Percentiles rank a stretch among this genome's conserved stretches.
These are phyloP conservation scores for Auricularia heimuer DNA, from an alignment of 768 basidiomycete genomes.

Conservation along the genomic window DNA sequence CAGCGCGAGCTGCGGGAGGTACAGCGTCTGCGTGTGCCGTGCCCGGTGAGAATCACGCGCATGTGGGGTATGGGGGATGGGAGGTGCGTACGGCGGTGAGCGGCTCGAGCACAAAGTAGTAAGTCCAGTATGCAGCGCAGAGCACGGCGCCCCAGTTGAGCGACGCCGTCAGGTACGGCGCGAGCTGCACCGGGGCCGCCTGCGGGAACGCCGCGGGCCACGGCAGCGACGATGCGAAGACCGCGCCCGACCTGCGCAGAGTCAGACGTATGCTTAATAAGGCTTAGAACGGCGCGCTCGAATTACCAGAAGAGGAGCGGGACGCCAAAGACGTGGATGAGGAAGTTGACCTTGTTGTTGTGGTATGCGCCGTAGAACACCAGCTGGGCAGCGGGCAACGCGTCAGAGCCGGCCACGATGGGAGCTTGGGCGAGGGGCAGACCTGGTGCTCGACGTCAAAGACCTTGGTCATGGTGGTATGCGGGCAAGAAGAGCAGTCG, in stretches of 20 bases:
- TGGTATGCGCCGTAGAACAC: constrained; percentile 93
- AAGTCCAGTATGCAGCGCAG: constrained; percentile 50
- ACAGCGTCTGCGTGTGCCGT: constrained; percentile 47
- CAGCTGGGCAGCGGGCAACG: constrained; percentile 38
- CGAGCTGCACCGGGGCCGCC: constrained; percentile 37
- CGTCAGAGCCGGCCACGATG: constrained; percentile 9
- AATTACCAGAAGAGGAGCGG: constrained; percentile 70
- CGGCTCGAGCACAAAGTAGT: constrained; percentile 79
- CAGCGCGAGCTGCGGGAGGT: constrained; percentile 58
- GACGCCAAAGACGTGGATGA: constrained; percentile 79
- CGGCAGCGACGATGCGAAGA: constrained; percentile 24
- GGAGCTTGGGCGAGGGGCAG: constrained; percentile 7
- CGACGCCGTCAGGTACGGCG: constrained; percentile 58
- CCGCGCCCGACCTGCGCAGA: constrained; percentile 4
- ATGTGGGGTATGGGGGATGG: background rate
- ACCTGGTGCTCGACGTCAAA: constrained; percentile 70
- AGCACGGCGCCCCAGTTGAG: constrained; percentile 55
- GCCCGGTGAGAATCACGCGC: constrained; percentile 4
- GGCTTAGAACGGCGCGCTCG: too few species aligned
- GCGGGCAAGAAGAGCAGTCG: too few species aligned
- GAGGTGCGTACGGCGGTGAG: constrained; percentile 63
- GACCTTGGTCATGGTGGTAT: constrained; percentile 18
- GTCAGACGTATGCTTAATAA: background rate
- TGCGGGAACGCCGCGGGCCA: constrained; percentile 45
- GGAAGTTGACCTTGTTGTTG: constrained; percentile 68